Evolutionary conservation across 345 rosid species (phyloP).

Genomic region (Acer campestre): DNA sequence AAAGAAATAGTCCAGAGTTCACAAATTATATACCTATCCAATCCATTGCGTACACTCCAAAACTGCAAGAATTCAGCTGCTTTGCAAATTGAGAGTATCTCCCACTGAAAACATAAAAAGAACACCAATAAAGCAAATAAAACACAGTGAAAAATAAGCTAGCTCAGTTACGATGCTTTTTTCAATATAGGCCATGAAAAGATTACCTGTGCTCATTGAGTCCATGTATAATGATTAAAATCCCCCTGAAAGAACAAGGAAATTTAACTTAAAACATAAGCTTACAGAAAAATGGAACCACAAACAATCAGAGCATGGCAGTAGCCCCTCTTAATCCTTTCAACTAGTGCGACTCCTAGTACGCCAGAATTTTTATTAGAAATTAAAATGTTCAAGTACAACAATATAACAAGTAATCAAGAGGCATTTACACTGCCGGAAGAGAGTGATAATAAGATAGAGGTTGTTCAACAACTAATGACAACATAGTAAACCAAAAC

Average conservation of each 20-base stretch:
- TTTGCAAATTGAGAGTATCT: slow-evolving; percentile 88
- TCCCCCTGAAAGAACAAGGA: slow-evolving; percentile 60
- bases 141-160: neutral
- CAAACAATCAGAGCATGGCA: slow-evolving; percentile 14
- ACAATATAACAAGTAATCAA: neutral
- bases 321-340: slow-evolving; percentile 7
- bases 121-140: neutral
- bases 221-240: slow-evolving; percentile 87
- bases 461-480: too few relatives aligned
- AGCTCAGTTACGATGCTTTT: neutral
- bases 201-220: slow-evolving; percentile 92
- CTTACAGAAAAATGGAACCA: slow-evolving; percentile 2
- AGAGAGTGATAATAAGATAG: too few relatives aligned
- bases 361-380: neutral
- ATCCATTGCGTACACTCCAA: slow-evolving; percentile 94
- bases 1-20: neutral
- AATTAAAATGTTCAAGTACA: neutral
- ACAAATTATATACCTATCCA: slow-evolving; percentile 68
- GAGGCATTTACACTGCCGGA: too few relatives aligned
- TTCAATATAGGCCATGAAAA: neutral
- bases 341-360: neutral
- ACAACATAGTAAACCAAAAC: too few relatives aligned
- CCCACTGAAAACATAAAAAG: slow-evolving; percentile 53
- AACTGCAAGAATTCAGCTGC: slow-evolving; percentile 68
- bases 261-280: slow-evolving; percentile 1